Conservation (phyloP, 257 asterid genomes). For the Gentiana macrophylla region DNA sequence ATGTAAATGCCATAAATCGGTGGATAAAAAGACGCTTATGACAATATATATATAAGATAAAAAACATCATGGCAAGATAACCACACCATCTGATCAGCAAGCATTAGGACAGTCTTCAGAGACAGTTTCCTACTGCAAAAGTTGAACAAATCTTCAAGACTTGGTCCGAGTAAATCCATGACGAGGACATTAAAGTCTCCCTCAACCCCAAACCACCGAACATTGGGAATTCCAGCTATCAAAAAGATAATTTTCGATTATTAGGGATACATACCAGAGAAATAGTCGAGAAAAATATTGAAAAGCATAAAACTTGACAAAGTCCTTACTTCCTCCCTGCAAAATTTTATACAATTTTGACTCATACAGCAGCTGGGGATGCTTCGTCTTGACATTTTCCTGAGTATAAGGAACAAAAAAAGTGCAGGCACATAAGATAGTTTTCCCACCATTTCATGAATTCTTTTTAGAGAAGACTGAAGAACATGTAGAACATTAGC, state of each 20-base stretch:
- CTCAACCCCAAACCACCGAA: slow-evolving; percentile 88
- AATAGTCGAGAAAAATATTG: not conserved
- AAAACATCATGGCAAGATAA: slow-evolving; percentile 5
- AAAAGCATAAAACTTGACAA: slow-evolving; percentile 11
- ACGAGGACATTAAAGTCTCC: slow-evolving; percentile 92
- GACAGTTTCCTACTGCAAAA: slow-evolving; percentile 83
- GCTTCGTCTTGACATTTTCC: slow-evolving; percentile 86
- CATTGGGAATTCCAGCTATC: slow-evolving; percentile 70
- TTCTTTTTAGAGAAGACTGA: not conserved
- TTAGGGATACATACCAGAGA: slow-evolving; percentile 9
- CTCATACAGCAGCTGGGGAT: slow-evolving; percentile 70
- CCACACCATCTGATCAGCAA: slow-evolving; percentile 79
- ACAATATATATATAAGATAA: not conserved
- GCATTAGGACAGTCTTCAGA: slow-evolving; percentile 88
- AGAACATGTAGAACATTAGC: not conserved
- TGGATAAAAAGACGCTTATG: slow-evolving; percentile 3
- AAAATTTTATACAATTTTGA: slow-evolving; percentile 71
- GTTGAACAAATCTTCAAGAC: slow-evolving; percentile 87
- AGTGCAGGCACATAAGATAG: not conserved
- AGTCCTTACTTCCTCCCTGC: slow-evolving; percentile 76
- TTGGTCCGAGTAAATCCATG: slow-evolving; percentile 85
- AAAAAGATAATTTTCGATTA: slow-evolving; percentile 12
- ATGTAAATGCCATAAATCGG: slow-evolving; percentile 4
- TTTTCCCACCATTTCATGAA: not conserved
- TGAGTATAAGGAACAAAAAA: slow-evolving; percentile 10